Conservation (phyloP, 208 protist genomes). For the Trypanosoma boissoni region DNA sequence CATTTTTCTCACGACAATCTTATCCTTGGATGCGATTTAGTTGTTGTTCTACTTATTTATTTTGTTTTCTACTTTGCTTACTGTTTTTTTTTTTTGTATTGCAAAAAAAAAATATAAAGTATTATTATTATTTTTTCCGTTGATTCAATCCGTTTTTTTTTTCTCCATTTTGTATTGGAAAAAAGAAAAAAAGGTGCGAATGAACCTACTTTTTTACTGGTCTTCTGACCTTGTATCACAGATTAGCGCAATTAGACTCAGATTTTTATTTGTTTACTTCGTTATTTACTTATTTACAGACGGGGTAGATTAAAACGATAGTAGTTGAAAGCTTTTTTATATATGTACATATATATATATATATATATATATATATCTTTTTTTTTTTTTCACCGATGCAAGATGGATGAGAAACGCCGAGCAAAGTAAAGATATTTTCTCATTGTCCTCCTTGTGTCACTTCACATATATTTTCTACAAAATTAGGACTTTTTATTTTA, state of each 20-base stretch:
- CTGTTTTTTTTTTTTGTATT: constrained; percentile 10
- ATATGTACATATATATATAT: constrained; percentile 10
- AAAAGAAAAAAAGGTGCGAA: too few relatives aligned
- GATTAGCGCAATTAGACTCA: too few relatives aligned
- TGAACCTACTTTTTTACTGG: too few relatives aligned
- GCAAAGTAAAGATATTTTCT: neutral
- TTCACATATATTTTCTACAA: too few relatives aligned
- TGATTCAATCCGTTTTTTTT: too few relatives aligned
- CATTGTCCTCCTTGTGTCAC: too few relatives aligned
- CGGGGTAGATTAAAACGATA: constrained; percentile 1
- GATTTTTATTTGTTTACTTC: too few relatives aligned
- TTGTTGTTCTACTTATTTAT: constrained; percentile 8
- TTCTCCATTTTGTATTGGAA: too few relatives aligned
- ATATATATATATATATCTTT: neutral
- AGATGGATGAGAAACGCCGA: neutral
- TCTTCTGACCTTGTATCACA: too few relatives aligned
- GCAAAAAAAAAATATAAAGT: constrained; percentile 6
- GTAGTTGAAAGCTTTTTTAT: neutral
- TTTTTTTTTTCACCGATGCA: constrained; percentile 3
- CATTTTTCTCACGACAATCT: neutral
- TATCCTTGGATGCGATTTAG: neutral
- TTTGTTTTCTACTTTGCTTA: neutral
- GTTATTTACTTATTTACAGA: too few relatives aligned
- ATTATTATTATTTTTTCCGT: too few relatives aligned
- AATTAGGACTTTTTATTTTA: too few relatives aligned